A percentile compares a stretch with the other conserved stretches of the same genome.
Conservation (phyloP, 768 basidiomycete species). For the Boletus reticulatus region DNA sequence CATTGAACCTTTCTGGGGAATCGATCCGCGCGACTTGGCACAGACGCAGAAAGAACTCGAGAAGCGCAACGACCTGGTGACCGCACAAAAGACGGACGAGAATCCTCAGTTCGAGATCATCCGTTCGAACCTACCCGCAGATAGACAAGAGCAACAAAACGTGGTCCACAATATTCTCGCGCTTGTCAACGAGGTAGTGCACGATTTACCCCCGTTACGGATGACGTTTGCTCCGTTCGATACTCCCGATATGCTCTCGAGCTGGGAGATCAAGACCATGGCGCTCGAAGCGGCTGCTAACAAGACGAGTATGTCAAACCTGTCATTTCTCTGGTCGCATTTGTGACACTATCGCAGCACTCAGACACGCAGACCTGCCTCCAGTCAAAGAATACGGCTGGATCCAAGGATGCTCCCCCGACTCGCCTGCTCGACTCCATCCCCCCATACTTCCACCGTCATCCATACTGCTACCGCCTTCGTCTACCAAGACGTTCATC, state of each 20-base stretch:
- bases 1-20: conserved; percentile 37
- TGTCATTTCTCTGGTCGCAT: background rate
- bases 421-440: conserved; percentile 26
- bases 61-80: conserved; percentile 6
- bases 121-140: conserved; percentile 10
- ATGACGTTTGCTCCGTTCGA: conserved; percentile 31
- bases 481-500: conserved; percentile 25
- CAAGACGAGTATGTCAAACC: conserved; percentile 21
- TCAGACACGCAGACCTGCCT: conserved; percentile 34
- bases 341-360: conserved; percentile 16
- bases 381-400: conserved; percentile 24
- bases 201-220: conserved; percentile 31
- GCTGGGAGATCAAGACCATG: conserved; percentile 23
- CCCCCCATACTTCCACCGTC: conserved; percentile 29
- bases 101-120: conserved; percentile 14
- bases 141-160: background rate
- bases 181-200: conserved; percentile 27
- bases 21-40: conserved; percentile 30
- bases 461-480: too few species aligned
- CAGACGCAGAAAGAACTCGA: conserved; percentile 22
- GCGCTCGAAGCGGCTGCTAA: conserved; percentile 27
- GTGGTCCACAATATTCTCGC: conserved; percentile 17
- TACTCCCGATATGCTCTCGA: conserved; percentile 27
- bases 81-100: conserved; percentile 21
- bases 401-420: conserved; percentile 19